Base-by-base conservation (phyloP, 805 yeast species). In the Blastobotrys parvus region DNA sequence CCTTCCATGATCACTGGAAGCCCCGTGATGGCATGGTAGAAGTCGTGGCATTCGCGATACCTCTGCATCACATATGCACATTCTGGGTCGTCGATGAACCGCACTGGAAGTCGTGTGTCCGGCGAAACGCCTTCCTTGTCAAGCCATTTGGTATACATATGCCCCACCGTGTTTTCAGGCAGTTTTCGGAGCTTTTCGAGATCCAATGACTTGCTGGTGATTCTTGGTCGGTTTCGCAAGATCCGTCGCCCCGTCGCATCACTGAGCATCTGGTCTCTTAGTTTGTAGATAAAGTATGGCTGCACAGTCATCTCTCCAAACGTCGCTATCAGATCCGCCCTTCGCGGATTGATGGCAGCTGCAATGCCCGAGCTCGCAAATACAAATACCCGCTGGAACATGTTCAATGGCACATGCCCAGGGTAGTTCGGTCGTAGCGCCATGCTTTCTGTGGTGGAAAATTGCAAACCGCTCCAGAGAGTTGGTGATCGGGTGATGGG, bases 1-100 rank as follows among this genome's bases (percentile, higher is more conserved):
- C 98, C 98, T 58, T 92, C 97, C 50, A 92, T 76, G 35, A 84
- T 80, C 38, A 89, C 84, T 0, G 97, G 97, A 40, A 86, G 70
- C 13, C 94, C 90, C 0, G 94, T 82, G 22, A 92, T 71, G 1
- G 97, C 85, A 59, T 92, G 98, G 59, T 88, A 90, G 57, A 92
- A 92, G 58, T 92, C 98, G 57, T 92, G 98, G 58, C 96, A 89
- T 60, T 92, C 97, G 42, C 98, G 75, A 60, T 90, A 92, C 54
- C 98, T 69, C 60, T 87, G 94, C 69, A 80, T 87, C n/a, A 90
- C 82, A 58, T 82, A 92, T 0, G 96, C 96, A 51, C 86, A 74
- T 55, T 87, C 94, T 35, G 85, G 89, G 58, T 92, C 88, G 49
- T 85, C 89, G 35, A 92, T 86, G 62, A 77, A 92, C 47, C 77